A percentile compares a stretch with the other conserved stretches of the same genome.
Evolutionary conservation across 177 flowering plant species (phyloP).

Genomic region (Vitis hybrid): DNA sequence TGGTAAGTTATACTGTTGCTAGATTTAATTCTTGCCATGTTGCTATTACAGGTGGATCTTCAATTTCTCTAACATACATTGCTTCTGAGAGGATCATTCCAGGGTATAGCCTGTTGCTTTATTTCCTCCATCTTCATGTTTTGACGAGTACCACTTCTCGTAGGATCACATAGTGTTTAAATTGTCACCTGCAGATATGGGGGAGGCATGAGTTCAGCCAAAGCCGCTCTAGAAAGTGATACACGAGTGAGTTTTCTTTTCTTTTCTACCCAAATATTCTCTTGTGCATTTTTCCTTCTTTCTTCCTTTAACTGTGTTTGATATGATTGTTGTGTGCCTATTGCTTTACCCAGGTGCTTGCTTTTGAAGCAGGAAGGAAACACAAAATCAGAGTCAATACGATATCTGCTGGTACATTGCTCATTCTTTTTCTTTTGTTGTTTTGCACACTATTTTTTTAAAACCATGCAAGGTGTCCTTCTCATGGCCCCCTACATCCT

Average conservation of each 20-base stretch:
- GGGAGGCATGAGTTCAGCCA: conserved; percentile 99
- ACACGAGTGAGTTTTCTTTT: conserved; percentile 53
- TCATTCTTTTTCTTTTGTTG: neutral
- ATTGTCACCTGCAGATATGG: conserved; percentile 61
- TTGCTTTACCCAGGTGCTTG: conserved; percentile 65
- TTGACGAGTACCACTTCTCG: neutral
- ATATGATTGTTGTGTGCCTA: neutral
- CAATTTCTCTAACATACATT: conserved; percentile 90
- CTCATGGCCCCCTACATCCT: neutral
- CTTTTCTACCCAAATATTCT: neutral
- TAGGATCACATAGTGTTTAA: neutral
- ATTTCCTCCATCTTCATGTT: neutral
- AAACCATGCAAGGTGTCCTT: neutral
- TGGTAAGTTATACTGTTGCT: neutral
- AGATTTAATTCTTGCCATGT: conserved; percentile 2
- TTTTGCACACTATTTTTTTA: neutral
- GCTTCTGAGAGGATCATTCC: conserved; percentile 96
- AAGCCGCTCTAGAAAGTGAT: conserved; percentile 95
- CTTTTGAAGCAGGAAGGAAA: conserved; percentile 96
- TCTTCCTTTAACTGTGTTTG: neutral
- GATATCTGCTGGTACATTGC: conserved; percentile 78
- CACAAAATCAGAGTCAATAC: conserved; percentile 81
- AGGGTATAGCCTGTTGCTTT: conserved; percentile 47
- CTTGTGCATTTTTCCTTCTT: neutral
- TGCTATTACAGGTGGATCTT: conserved; percentile 71